Evolutionary conservation across 257 asterid genomes (phyloP).

Genomic region (Echites panduratus): DNA sequence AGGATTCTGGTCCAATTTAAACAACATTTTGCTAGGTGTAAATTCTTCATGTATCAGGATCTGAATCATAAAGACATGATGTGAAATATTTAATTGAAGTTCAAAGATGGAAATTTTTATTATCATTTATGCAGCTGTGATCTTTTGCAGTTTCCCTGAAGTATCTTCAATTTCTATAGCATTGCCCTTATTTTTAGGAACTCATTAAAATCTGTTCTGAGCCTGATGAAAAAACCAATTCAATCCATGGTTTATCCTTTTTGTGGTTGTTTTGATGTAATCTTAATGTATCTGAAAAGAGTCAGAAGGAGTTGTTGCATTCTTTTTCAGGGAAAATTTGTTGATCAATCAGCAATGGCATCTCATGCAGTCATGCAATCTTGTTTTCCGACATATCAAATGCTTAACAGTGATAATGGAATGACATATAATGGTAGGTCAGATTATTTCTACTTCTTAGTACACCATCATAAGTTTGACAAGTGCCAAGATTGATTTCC

Average conservation of each 20-base stretch:
- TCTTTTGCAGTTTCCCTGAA: background rate
- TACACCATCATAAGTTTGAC: slow-evolving; percentile 1
- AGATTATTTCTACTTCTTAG: slow-evolving; percentile 11
- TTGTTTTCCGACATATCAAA: slow-evolving; percentile 37
- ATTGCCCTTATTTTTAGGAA: background rate
- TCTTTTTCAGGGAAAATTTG: slow-evolving; percentile 55
- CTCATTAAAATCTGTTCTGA: background rate
- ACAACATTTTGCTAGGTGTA: background rate
- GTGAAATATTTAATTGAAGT: background rate
- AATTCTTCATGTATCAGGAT: background rate
- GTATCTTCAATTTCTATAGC: background rate
- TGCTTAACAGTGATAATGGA: slow-evolving; percentile 42
- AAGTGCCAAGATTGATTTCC: background rate
- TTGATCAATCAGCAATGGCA: slow-evolving; percentile 42
- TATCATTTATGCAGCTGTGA: background rate
- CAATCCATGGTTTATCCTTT: background rate
- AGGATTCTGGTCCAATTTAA: background rate
- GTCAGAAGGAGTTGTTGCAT: slow-evolving; percentile 20
- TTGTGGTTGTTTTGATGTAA: slow-evolving; percentile 12
- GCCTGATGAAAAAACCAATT: background rate
- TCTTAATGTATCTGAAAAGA: slow-evolving; percentile 12
- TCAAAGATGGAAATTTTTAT: background rate
- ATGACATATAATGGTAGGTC: slow-evolving; percentile 48
- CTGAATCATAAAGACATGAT: background rate
- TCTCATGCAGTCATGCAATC: slow-evolving; percentile 48